Conservation (phyloP, 306 rosid genomes). For the Albizia julibrissin region DNA sequence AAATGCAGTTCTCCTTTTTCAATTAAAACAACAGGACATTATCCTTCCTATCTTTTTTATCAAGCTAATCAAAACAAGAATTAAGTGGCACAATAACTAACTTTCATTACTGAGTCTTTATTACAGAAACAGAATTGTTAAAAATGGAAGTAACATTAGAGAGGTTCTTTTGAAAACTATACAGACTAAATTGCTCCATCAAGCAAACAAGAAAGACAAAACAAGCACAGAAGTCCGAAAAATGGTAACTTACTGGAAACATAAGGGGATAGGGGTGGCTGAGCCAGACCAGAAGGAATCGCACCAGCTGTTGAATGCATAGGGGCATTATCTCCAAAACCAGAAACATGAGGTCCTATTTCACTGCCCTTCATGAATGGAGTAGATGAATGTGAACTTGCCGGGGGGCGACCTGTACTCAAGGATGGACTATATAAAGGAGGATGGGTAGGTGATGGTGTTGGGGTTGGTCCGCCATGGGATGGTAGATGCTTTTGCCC, state of each 20-base stretch:
- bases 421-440: slow-evolving; percentile 54
- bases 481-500: slow-evolving; percentile 43
- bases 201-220: neutral
- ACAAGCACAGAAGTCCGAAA: neutral
- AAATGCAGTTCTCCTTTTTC: neutral
- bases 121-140: neutral
- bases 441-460: slow-evolving; percentile 47
- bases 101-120: neutral
- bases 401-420: slow-evolving; percentile 50
- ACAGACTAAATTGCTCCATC: neutral
- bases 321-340: slow-evolving; percentile 63
- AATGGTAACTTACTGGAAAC: slow-evolving; percentile 57
- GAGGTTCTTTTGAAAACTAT: neutral
- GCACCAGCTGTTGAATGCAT: slow-evolving; percentile 52
- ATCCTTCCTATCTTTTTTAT: neutral
- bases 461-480: slow-evolving; percentile 39
- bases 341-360: slow-evolving; percentile 54
- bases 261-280: slow-evolving; percentile 74
- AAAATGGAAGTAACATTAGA: neutral
- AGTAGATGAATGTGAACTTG: slow-evolving; percentile 58
- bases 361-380: slow-evolving; percentile 61
- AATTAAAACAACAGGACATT: neutral
- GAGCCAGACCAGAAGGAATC: slow-evolving; percentile 64
- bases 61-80: neutral
- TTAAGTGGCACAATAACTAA: neutral